phyloP scores from a whole-genome alignment of 1,284 basidiomycete genomes.

The Ceratobasidium sp. region DNA sequence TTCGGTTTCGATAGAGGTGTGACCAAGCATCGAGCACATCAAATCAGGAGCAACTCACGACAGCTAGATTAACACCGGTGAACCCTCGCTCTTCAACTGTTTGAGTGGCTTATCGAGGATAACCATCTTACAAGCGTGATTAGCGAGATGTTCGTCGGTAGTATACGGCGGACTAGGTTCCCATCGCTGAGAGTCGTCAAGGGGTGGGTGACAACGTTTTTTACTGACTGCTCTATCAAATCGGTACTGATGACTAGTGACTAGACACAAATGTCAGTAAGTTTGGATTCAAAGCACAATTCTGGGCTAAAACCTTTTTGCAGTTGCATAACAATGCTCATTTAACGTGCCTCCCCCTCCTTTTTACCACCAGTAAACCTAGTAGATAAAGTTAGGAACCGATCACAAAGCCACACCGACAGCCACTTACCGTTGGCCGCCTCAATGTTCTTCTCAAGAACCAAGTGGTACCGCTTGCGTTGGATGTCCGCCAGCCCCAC shows the following conservation, averaged over 20 bases:
- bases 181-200: conserved; percentile 55
- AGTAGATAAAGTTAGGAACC: conserved; percentile 10
- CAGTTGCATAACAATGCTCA: conserved; percentile 99
- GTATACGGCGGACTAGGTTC: conserved; percentile 99
- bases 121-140: conserved; percentile 97
- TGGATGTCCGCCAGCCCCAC: conserved; percentile 99
- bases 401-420: not conserved
- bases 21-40: not conserved
- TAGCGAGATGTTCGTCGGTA: conserved; percentile 95
- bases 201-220: not conserved
- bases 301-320: conserved; percentile 64
- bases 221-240: conserved; percentile 83
- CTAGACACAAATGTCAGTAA: conserved; percentile 53
- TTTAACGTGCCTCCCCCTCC: conserved; percentile 96
- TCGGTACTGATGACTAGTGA: conserved; percentile 86
- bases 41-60: conserved; percentile 67
- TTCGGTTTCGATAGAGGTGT: conserved; percentile 79
- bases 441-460: conserved; percentile 98
- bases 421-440: conserved; percentile 86
- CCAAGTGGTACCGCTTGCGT: conserved; percentile 95
- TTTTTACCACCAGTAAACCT: conserved; percentile 92
- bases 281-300: not conserved
- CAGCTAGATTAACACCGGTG: conserved; percentile 93
- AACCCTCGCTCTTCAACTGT: conserved; percentile 92
- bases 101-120: conserved; percentile 95